These are phyloP conservation scores for Fomitiporia mediterranea DNA, from an alignment of 1,284 basidiomycete genomes.

Conservation along the genomic window DNA sequence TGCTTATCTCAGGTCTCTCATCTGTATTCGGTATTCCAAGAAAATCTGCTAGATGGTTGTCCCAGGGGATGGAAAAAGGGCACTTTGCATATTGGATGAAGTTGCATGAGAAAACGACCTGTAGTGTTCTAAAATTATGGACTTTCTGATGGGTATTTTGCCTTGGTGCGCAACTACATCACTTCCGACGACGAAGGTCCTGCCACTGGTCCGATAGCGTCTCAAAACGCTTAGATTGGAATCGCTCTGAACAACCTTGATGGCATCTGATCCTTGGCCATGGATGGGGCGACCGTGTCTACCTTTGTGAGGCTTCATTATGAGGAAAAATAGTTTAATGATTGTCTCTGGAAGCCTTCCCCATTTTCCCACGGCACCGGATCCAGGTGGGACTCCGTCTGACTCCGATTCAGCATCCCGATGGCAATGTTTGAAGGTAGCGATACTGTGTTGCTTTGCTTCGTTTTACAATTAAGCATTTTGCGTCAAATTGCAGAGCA, in stretches of 20 bases:
- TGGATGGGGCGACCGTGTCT: slow-evolving; percentile 1
- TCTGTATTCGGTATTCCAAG: neutral
- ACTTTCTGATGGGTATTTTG: no score
- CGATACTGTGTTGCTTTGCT: neutral
- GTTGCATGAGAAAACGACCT: neutral
- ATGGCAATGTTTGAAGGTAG: neutral
- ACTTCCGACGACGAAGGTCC: neutral
- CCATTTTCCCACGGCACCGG: neutral
- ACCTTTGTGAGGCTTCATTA: neutral
- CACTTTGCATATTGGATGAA: neutral
- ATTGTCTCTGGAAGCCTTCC: neutral
- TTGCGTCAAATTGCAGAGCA: slow-evolving; percentile 1
- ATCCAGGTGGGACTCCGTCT: neutral
- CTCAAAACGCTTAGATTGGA: slow-evolving; percentile 3
- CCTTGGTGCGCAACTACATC: neutral
- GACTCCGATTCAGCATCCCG: neutral
- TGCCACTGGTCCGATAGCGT: slow-evolving; percentile 8
- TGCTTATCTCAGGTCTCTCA: neutral
- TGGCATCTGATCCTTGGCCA: neutral
- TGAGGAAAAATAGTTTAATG: neutral
- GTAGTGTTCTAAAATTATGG: no score
- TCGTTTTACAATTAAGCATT: no score
- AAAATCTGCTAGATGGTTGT: neutral
- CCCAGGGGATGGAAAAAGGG: neutral
- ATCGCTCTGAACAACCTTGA: neutral